phyloP scores from a whole-genome alignment of 1,139 yeast genomes.

The Yamadazyma conglobata region DNA sequence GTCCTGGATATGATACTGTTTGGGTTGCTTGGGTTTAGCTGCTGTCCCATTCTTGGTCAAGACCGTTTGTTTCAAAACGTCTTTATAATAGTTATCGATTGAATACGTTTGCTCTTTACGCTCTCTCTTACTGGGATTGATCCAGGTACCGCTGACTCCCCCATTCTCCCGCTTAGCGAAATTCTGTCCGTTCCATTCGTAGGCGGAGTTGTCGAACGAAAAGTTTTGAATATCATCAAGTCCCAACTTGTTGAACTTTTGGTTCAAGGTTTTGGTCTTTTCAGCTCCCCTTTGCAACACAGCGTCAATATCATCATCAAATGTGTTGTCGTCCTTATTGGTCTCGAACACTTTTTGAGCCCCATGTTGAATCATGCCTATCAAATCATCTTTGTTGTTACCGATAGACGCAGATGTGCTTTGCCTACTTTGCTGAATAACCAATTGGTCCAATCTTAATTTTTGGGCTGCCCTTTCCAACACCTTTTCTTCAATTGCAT shows the following conservation, averaged over 20 bases:
- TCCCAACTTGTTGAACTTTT: slow-evolving; percentile 79
- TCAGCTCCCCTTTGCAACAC: slow-evolving; percentile 76
- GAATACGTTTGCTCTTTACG: slow-evolving; percentile 87
- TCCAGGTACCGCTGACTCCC: slow-evolving; percentile 62
- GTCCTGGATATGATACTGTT: slow-evolving; percentile 69
- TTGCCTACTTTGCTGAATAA: slow-evolving; percentile 88
- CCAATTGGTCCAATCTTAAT: slow-evolving; percentile 86
- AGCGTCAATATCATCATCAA: slow-evolving; percentile 76
- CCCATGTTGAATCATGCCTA: slow-evolving; percentile 96
- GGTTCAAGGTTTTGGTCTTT: slow-evolving; percentile 72
- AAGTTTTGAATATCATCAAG: slow-evolving; percentile 90
- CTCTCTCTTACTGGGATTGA: slow-evolving; percentile 86
- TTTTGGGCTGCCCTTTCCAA: slow-evolving; percentile 95
- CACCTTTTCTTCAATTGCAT: slow-evolving; percentile 95
- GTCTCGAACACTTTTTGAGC: slow-evolving; percentile 81
- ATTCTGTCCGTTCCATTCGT: slow-evolving; percentile 96
- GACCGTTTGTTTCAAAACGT: slow-evolving; percentile 49
- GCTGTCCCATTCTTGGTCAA: slow-evolving; percentile 24
- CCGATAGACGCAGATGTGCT: slow-evolving; percentile 34
- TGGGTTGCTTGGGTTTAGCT: slow-evolving; percentile 62
- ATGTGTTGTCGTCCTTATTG: slow-evolving; percentile 28
- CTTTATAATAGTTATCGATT: slow-evolving; percentile 84
- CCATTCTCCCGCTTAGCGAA: slow-evolving; percentile 61
- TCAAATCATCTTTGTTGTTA: slow-evolving; percentile 74
- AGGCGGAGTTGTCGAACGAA: slow-evolving; percentile 82